A percentile compares a stretch with the other conserved stretches of the same genome.
These are phyloP conservation scores for Thelonectria discophora DNA, from an alignment of 2,329 filamentous ascomycete species.

Conservation along the genomic window DNA sequence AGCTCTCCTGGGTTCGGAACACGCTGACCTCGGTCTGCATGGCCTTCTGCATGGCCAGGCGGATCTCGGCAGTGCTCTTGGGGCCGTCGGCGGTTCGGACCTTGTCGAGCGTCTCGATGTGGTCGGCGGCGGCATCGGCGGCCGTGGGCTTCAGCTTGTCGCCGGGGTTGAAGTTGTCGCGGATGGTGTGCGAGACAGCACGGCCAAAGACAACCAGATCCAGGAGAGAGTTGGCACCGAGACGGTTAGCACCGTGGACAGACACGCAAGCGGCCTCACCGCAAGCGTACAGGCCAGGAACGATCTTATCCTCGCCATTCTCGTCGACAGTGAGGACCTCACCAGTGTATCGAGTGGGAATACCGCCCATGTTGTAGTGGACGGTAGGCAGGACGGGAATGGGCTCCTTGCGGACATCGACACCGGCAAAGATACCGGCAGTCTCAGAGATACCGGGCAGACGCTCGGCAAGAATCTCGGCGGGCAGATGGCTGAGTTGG, in stretches of 20 bases:
- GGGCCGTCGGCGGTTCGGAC: conserved; percentile 84
- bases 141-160: conserved; percentile 79
- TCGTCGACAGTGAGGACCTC: conserved; percentile 92
- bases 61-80: conserved; percentile 88
- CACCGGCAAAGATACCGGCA: conserved; percentile 94
- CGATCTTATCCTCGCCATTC: conserved; percentile 87
- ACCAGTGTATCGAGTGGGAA: conserved; percentile 96
- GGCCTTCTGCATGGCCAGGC: conserved; percentile 93
- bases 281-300: conserved; percentile 94
- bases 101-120: conserved; percentile 86
- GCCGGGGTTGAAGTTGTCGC: conserved; percentile 90
- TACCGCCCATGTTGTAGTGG: conserved; percentile 99
- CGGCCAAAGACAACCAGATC: conserved; percentile 98
- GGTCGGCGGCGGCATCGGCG: conserved; percentile 87
- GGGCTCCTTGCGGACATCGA: conserved; percentile 96
- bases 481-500: conserved; percentile 92
- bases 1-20: conserved; percentile 92
- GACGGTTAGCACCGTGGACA: conserved; percentile 96
- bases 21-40: conserved; percentile 98
- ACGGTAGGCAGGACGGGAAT: conserved; percentile 96
- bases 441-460: conserved; percentile 99
- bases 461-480: conserved; percentile 93
- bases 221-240: conserved; percentile 97
- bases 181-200: conserved; percentile 96
- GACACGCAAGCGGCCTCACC: conserved; percentile 98